Conservation (phyloP, 2,329 filamentous ascomycete species). For the Epichloe festucae region DNA sequence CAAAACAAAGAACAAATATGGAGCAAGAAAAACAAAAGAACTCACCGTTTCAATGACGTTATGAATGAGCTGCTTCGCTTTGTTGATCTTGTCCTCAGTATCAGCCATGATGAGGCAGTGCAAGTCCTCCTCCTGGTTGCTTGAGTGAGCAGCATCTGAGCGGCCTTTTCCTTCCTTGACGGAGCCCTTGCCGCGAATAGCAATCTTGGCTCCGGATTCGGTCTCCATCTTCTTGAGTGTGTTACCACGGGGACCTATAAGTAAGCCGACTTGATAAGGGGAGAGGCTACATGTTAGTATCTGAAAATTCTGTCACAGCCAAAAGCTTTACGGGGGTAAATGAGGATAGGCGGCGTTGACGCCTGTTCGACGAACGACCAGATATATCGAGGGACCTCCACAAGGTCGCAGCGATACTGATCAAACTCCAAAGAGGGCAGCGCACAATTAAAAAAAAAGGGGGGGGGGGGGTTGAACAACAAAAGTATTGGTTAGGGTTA, state of each 20-base stretch:
- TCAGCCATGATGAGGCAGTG: slow-evolving; percentile 99
- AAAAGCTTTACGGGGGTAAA: slow-evolving; percentile 15
- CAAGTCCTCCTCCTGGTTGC: slow-evolving; percentile 98
- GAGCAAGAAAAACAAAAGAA: slow-evolving; percentile 11
- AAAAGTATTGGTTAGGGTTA: slow-evolving; percentile 55
- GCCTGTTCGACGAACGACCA: slow-evolving; percentile 20
- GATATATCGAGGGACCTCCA: slow-evolving; percentile 18
- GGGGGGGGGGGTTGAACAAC: slow-evolving; percentile 19
- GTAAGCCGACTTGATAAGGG: slow-evolving; percentile 91
- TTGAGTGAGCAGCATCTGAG: slow-evolving; percentile 96
- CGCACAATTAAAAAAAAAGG: slow-evolving; percentile 3
- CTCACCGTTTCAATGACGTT: slow-evolving; percentile 96
- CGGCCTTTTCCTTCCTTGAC: slow-evolving; percentile 99
- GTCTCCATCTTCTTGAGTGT: slow-evolving; percentile 99
- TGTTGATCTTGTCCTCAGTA: slow-evolving; percentile 98
- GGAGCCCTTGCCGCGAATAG: slow-evolving; percentile 97
- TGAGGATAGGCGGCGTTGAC: neutral
- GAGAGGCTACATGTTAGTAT: slow-evolving; percentile 88
- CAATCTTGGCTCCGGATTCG: slow-evolving; percentile 95
- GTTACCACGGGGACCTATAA: slow-evolving; percentile 99
- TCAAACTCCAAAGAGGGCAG: slow-evolving; percentile 27
- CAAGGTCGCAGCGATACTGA: slow-evolving; percentile 24
- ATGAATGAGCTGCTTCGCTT: slow-evolving; percentile 95
- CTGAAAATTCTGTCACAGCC: slow-evolving; percentile 16
- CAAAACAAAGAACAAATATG: neutral